phyloP scores from a whole-genome alignment of 805 yeast species.

The Teunomyces kruisii region DNA sequence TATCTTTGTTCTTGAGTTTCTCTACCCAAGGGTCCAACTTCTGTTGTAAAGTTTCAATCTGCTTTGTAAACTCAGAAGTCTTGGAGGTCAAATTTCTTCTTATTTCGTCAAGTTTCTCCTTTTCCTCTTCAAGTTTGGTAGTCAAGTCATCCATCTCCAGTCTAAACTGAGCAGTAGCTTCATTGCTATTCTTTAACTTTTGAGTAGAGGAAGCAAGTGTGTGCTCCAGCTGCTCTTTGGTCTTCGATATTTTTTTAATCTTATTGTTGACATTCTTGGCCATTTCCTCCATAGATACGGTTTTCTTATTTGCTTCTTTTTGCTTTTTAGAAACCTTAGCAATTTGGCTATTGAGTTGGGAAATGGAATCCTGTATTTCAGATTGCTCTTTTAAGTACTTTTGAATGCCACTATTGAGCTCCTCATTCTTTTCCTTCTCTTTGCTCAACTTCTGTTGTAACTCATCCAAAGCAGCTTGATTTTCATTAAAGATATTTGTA shows the following conservation, averaged over 20 bases:
- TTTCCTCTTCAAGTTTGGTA: slow-evolving; percentile 51
- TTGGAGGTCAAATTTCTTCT: slow-evolving; percentile 68
- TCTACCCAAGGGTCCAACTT: slow-evolving; percentile 83
- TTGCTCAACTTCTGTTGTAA: slow-evolving; percentile 40
- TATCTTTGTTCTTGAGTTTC: slow-evolving; percentile 59
- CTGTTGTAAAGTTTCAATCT: slow-evolving; percentile 62
- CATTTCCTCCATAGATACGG: slow-evolving; percentile 75
- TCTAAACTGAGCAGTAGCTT: slow-evolving; percentile 45
- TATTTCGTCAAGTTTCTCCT: slow-evolving; percentile 56
- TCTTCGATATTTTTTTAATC: slow-evolving; percentile 57
- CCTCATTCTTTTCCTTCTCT: slow-evolving; percentile 44
- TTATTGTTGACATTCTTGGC: slow-evolving; percentile 62
- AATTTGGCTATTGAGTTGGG: slow-evolving; percentile 24
- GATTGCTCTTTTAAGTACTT: slow-evolving; percentile 34
- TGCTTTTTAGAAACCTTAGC: slow-evolving; percentile 24
- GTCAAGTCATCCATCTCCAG: slow-evolving; percentile 47
- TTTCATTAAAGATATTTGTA: slow-evolving; percentile 37
- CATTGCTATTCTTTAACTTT: slow-evolving; percentile 45
- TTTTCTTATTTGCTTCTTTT: slow-evolving; percentile 43
- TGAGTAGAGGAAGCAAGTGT: slow-evolving; percentile 45
- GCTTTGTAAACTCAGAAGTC: slow-evolving; percentile 64
- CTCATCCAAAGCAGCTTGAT: slow-evolving; percentile 36
- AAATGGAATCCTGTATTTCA: slow-evolving; percentile 23
- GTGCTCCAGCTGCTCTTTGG: slow-evolving; percentile 47
- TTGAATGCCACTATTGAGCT: slow-evolving; percentile 27